Conservation (phyloP, 2,329 filamentous ascomycete species). For the Ophiostoma sp. region DNA sequence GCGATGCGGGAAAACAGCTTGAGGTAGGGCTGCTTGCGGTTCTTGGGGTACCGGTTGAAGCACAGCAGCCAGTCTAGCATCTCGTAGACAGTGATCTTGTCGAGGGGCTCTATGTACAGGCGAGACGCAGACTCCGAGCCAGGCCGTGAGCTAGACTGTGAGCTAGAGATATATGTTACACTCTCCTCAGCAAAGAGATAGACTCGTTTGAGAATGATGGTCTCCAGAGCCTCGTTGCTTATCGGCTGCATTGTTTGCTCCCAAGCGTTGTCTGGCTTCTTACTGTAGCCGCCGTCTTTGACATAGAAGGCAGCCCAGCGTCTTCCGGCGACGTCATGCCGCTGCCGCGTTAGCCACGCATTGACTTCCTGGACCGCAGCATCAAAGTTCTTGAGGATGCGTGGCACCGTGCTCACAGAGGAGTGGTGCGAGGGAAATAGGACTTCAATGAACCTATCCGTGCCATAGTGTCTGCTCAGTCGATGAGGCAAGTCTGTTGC, state of each 20-base stretch:
- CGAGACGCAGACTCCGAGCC: constrained; percentile 28
- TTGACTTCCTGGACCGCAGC: constrained; percentile 34
- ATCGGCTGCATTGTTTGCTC: constrained; percentile 32
- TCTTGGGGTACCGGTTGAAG: constrained; percentile 34
- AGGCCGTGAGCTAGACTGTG: neutral
- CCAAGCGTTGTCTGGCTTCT: constrained; percentile 26
- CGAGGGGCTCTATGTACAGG: neutral
- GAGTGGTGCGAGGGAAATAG: constrained; percentile 42
- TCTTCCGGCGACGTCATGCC: constrained; percentile 44
- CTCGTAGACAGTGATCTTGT: constrained; percentile 30
- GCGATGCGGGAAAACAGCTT: constrained; percentile 56
- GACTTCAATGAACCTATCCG: constrained; percentile 55
- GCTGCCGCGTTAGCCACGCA: constrained; percentile 37
- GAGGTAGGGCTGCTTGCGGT: constrained; percentile 42
- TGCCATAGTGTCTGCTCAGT: constrained; percentile 50
- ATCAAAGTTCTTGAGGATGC: constrained; percentile 32
- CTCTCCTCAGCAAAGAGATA: constrained; percentile 54
- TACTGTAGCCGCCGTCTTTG: constrained; percentile 37
- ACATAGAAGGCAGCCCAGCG: constrained; percentile 46
- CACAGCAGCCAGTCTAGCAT: constrained; percentile 52
- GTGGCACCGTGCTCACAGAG: constrained; percentile 28
- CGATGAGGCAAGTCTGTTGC: constrained; percentile 47
- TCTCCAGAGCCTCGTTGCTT: constrained; percentile 26
- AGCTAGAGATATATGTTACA: constrained; percentile 27
- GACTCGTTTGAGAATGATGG: constrained; percentile 39